Conservation (phyloP, 495 filamentous ascomycete species). For the Aspergillus hancockii region DNA sequence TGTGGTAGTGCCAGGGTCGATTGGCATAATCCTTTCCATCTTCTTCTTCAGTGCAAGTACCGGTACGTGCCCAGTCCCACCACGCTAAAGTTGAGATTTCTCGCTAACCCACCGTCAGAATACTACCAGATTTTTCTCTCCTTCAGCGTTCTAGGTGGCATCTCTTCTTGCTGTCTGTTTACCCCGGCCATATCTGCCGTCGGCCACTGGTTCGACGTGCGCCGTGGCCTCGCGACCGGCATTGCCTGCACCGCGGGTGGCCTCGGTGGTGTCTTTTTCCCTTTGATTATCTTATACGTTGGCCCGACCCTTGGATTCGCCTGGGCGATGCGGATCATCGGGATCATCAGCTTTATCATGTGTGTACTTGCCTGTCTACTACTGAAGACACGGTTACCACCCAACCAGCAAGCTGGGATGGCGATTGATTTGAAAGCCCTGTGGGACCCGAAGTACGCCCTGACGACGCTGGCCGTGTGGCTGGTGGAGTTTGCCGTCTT, state of each 20-base stretch:
- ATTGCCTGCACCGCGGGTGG: slow-evolving; percentile 70
- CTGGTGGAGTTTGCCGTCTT: slow-evolving; percentile 74
- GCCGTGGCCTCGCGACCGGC: slow-evolving; percentile 71
- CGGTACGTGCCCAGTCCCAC: slow-evolving; percentile 27
- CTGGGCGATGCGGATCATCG: slow-evolving; percentile 72
- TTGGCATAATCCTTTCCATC: slow-evolving; percentile 30
- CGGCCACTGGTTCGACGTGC: slow-evolving; percentile 69
- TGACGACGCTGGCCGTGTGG: slow-evolving; percentile 63
- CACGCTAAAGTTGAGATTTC: slow-evolving; percentile 27
- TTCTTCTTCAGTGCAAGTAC: slow-evolving; percentile 53
- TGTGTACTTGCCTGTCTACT: slow-evolving; percentile 30
- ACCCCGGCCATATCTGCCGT: slow-evolving; percentile 61
- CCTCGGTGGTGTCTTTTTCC: slow-evolving; percentile 71
- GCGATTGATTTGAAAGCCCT: slow-evolving; percentile 30
- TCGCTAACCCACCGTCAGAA: slow-evolving; percentile 49
- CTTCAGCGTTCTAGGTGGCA: slow-evolving; percentile 38
- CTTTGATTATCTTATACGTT: slow-evolving; percentile 64
- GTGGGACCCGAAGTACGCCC: slow-evolving; percentile 35
- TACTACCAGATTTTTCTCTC: slow-evolving; percentile 47
- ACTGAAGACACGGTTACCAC: slow-evolving; percentile 24
- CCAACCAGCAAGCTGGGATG: slow-evolving; percentile 16
- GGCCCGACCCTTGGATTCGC: slow-evolving; percentile 65
- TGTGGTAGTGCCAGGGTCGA: slow-evolving; percentile 28
- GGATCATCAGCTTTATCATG: slow-evolving; percentile 60
- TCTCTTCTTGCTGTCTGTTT: slow-evolving; percentile 53